phyloP scores from a whole-genome alignment of 805 yeast genomes.

The Candida rishiriensis region DNA sequence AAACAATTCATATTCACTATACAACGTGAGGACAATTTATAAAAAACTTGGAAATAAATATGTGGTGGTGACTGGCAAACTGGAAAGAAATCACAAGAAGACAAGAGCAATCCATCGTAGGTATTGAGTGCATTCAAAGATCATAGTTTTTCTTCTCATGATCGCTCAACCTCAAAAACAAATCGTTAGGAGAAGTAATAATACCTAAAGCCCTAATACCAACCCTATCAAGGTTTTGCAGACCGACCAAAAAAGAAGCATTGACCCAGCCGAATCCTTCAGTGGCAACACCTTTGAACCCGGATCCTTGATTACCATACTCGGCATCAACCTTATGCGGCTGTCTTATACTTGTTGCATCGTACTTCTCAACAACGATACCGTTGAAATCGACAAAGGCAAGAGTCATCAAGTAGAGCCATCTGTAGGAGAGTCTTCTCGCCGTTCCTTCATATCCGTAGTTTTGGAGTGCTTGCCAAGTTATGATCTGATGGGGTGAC shows the following conservation, averaged over 20 bases:
- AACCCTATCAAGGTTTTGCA: slow-evolving; percentile 57
- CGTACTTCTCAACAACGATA: slow-evolving; percentile 91
- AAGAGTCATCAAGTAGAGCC: slow-evolving; percentile 86
- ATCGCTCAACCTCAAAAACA: slow-evolving; percentile 44
- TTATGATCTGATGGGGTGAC: slow-evolving; percentile 97
- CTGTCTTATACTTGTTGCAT: slow-evolving; percentile 75
- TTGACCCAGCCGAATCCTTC: slow-evolving; percentile 99
- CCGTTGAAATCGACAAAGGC: slow-evolving; percentile 92
- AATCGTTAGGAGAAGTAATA: slow-evolving; percentile 65
- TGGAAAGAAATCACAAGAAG: neutral
- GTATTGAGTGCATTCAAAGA: slow-evolving; percentile 5
- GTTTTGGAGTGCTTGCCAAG: slow-evolving; percentile 79
- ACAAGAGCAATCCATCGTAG: neutral
- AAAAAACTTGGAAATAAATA: too few species aligned
- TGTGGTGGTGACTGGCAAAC: neutral
- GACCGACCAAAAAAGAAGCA: slow-evolving; percentile 74
- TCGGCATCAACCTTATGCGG: slow-evolving; percentile 94
- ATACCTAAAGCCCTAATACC: slow-evolving; percentile 78
- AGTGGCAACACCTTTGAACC: slow-evolving; percentile 85
- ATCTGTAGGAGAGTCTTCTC: slow-evolving; percentile 70
- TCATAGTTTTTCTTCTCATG: slow-evolving; percentile 37
- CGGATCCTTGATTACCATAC: slow-evolving; percentile 95
- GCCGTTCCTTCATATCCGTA: slow-evolving; percentile 68
- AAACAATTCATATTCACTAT: too few species aligned
- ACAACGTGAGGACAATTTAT: too few species aligned